These are phyloP conservation scores for Aquilaria sinensis DNA, from an alignment of 345 rosid species.

Conservation along the genomic window DNA sequence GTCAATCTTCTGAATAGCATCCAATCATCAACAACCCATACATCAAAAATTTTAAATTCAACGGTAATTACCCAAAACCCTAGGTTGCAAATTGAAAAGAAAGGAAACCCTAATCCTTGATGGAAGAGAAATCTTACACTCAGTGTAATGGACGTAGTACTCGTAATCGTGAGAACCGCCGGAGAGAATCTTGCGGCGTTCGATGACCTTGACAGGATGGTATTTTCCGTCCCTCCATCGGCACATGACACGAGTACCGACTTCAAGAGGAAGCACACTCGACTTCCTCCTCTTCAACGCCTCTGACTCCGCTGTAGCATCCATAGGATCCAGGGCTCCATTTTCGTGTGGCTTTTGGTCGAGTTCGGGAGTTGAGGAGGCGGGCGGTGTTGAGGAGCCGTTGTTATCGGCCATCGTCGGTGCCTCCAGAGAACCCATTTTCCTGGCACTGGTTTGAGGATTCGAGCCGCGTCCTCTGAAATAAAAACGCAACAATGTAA, in stretches of 20 bases:
- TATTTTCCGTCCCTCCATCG: conserved; percentile 95
- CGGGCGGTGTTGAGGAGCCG: conserved; percentile 23
- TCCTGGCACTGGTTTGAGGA: no score
- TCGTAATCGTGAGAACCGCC: conserved; percentile 71
- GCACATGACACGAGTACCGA: conserved; percentile 95
- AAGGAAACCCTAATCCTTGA: conserved; percentile 21
- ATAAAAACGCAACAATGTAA: no score
- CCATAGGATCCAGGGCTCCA: conserved; percentile 10
- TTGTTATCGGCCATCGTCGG: conserved; percentile 40
- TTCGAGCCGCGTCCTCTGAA: no score
- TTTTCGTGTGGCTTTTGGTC: conserved; percentile 25
- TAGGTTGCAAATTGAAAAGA: background rate
- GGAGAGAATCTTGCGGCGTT: conserved; percentile 58
- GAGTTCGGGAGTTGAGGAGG: conserved; percentile 23
- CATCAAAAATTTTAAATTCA: background rate
- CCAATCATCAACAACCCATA: background rate
- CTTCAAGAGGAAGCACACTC: conserved; percentile 76
- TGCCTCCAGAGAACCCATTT: conserved; percentile 69
- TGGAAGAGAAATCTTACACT: conserved; percentile 47
- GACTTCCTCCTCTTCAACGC: conserved; percentile 52
- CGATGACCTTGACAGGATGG: conserved; percentile 95
- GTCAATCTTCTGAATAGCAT: no score
- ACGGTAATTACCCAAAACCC: background rate
- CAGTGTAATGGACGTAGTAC: conserved; percentile 96
- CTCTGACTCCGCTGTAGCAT: conserved; percentile 38